These are phyloP conservation scores for Candida mattraensis DNA, from an alignment of 805 yeast species.

Conservation along the genomic window DNA sequence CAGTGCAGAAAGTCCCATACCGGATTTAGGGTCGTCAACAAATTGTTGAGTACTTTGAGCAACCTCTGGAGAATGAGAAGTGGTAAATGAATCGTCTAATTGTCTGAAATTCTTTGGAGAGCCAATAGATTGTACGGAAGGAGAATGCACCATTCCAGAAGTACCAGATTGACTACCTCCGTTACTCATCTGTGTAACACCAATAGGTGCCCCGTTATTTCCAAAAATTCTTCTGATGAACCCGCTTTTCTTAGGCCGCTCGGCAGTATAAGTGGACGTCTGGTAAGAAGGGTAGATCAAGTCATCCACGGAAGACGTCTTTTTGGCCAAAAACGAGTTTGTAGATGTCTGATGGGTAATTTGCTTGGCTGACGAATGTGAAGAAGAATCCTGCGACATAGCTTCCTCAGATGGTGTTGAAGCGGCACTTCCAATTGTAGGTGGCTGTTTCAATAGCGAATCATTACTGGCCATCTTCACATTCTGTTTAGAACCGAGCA, in stretches of 20 bases:
- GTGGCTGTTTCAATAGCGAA: conserved; percentile 12
- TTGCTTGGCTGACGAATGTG: conserved; percentile 3
- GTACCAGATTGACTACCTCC: conserved; percentile 5
- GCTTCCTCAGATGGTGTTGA: conserved; percentile 13
- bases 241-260: conserved; percentile 24
- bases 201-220: conserved; percentile 7
- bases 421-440: conserved; percentile 9
- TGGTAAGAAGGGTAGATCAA: not conserved
- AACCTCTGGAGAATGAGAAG: conserved; percentile 2
- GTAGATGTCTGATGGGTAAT: conserved; percentile 1
- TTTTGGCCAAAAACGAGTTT: not conserved
- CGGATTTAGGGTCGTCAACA: conserved; percentile 12
- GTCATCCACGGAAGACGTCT: conserved; percentile 15
- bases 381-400: conserved; percentile 4
- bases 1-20: conserved; percentile 22
- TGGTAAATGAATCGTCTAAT: conserved; percentile 25
- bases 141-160: conserved; percentile 15
- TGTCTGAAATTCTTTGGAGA: conserved; percentile 33
- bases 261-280: conserved; percentile 4
- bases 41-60: conserved; percentile 4
- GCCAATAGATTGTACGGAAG: conserved; percentile 27
- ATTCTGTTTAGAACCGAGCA: conserved; percentile 5
- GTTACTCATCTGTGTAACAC: not conserved
- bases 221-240: conserved; percentile 35
- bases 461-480: conserved; percentile 8